Conservation (phyloP, 2,329 filamentous ascomycete genomes). For the Geosmithia flava region DNA sequence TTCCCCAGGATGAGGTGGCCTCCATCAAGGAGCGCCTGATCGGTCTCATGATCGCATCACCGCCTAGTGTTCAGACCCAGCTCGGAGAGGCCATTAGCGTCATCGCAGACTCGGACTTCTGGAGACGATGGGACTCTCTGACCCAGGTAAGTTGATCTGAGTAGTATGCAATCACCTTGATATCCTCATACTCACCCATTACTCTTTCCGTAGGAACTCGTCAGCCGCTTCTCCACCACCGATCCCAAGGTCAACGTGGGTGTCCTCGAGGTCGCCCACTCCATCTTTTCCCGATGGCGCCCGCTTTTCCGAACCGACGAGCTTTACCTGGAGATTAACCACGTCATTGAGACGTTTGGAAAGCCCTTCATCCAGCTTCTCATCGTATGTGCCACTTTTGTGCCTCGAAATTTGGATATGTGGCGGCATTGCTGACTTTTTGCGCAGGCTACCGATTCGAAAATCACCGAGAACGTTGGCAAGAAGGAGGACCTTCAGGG, state of each 20-base stretch:
- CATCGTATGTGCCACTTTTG: slow-evolving; percentile 37
- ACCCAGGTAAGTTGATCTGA: slow-evolving; percentile 48
- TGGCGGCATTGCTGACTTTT: slow-evolving; percentile 6
- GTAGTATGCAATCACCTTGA: slow-evolving; percentile 4
- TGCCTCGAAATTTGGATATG: background rate
- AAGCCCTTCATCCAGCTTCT: slow-evolving; percentile 72
- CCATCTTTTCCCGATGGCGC: slow-evolving; percentile 93
- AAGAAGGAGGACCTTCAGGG: slow-evolving; percentile 64
- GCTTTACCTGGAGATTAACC: slow-evolving; percentile 90
- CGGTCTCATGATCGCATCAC: slow-evolving; percentile 90
- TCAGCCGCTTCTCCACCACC: slow-evolving; percentile 70
- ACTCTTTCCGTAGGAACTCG: slow-evolving; percentile 52
- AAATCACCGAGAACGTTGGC: slow-evolving; percentile 61
- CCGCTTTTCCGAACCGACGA: slow-evolving; percentile 89
- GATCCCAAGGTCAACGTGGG: slow-evolving; percentile 83
- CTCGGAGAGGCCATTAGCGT: slow-evolving; percentile 93
- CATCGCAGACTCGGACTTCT: slow-evolving; percentile 97
- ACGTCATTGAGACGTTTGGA: slow-evolving; percentile 80
- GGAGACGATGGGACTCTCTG: slow-evolving; percentile 89
- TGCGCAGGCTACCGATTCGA: slow-evolving; percentile 49
- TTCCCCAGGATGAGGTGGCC: slow-evolving; percentile 67
- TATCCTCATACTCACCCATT: background rate
- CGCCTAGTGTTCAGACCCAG: slow-evolving; percentile 78
- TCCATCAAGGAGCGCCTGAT: slow-evolving; percentile 94
- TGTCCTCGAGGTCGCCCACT: slow-evolving; percentile 93